Evolutionary conservation across 2,329 filamentous ascomycete species (phyloP).

Genomic region (Fusarium nisikadoi): DNA sequence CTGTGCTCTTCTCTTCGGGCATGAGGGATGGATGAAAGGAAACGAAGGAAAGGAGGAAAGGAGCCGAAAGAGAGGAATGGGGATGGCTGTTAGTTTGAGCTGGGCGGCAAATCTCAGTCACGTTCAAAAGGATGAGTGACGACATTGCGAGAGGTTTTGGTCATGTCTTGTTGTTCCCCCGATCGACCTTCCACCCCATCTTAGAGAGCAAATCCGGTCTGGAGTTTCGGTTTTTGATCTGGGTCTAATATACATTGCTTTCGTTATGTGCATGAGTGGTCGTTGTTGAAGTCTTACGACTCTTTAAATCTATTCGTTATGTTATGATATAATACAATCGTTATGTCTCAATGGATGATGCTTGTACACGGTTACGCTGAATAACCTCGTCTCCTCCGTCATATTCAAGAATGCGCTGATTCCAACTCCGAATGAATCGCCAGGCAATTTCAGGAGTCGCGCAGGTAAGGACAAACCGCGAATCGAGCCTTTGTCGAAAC

Average conservation of each 20-base stretch:
- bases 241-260: slow-evolving; percentile 57
- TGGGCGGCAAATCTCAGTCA: slow-evolving; percentile 36
- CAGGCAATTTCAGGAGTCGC: slow-evolving; percentile 48
- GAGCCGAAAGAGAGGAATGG: slow-evolving; percentile 29
- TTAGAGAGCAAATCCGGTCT: slow-evolving; percentile 58
- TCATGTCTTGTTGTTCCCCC: slow-evolving; percentile 41
- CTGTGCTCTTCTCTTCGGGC: not conserved
- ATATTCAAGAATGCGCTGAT: slow-evolving; percentile 47
- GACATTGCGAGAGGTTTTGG: slow-evolving; percentile 39
- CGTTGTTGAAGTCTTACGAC: not conserved
- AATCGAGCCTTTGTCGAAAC: slow-evolving; percentile 32
- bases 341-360: slow-evolving; percentile 50
- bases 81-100: slow-evolving; percentile 28
- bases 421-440: slow-evolving; percentile 56
- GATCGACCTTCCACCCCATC: slow-evolving; percentile 43
- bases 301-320: slow-evolving; percentile 1
- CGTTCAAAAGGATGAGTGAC: slow-evolving; percentile 34
- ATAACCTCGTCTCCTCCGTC: slow-evolving; percentile 17
- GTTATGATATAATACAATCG: slow-evolving; percentile 24
- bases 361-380: slow-evolving; percentile 42
- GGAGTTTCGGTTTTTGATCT: slow-evolving; percentile 60
- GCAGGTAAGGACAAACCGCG: slow-evolving; percentile 51
- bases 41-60: slow-evolving; percentile 23
- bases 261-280: slow-evolving; percentile 37
- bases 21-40: slow-evolving; percentile 9